phyloP scores from a whole-genome alignment of 169 alveolate species.

The Theileria annulata region DNA sequence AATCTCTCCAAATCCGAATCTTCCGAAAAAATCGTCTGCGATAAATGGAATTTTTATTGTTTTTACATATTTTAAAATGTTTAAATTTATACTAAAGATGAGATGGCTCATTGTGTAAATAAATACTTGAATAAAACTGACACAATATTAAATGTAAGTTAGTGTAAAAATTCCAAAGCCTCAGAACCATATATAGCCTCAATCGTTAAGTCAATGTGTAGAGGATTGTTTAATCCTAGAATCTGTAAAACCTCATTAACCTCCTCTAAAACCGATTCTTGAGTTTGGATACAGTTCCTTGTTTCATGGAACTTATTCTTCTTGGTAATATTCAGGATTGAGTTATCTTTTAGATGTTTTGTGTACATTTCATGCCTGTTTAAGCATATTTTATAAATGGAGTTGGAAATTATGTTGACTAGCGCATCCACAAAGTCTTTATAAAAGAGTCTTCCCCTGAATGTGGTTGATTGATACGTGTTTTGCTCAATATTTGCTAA shows the following conservation, averaged over 20 bases:
- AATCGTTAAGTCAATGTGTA: slow-evolving; percentile 29
- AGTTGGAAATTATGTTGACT: slow-evolving; percentile 35
- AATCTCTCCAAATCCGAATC: slow-evolving; percentile 9
- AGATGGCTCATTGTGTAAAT: slow-evolving; percentile 7
- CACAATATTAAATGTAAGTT: neutral
- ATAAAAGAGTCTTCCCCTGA: slow-evolving; percentile 31
- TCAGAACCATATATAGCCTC: slow-evolving; percentile 67
- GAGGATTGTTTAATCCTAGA: slow-evolving; percentile 46
- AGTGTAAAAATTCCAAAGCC: slow-evolving; percentile 33
- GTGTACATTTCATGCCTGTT: slow-evolving; percentile 48
- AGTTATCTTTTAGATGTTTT: slow-evolving; percentile 6
- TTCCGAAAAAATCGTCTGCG: neutral
- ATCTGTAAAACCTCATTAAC: slow-evolving; percentile 30
- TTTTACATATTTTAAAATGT: slow-evolving; percentile 2
- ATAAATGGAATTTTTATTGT: neutral
- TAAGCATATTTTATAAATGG: slow-evolving; percentile 33
- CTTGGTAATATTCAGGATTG: neutral
- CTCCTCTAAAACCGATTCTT: slow-evolving; percentile 53
- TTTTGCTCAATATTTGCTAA: slow-evolving; percentile 5
- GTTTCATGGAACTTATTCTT: slow-evolving; percentile 24
- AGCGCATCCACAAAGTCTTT: slow-evolving; percentile 60
- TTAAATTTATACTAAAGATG: neutral
- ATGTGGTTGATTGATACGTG: slow-evolving; percentile 2
- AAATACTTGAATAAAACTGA: neutral
- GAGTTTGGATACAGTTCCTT: slow-evolving; percentile 40